Base-by-base conservation (phyloP, 345 rosid genomes). In the Corymbia maculata region DNA sequence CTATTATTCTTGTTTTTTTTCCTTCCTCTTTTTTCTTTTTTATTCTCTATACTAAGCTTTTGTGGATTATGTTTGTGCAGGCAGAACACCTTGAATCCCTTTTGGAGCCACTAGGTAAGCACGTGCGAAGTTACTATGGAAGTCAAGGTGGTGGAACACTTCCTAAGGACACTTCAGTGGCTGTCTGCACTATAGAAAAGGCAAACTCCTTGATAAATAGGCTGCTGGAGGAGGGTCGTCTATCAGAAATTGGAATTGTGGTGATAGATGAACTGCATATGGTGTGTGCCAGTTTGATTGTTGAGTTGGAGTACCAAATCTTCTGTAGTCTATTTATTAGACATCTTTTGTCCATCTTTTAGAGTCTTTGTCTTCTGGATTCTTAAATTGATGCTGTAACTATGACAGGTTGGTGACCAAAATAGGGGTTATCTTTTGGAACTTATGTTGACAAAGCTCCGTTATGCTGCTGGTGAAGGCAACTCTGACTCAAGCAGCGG, bases 121-220 rank as follows among this genome's bases (percentile, higher is more conserved):
- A 95, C 88, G 99, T 97, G 47, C 94, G 97, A 84, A 95, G 99
- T 93, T 97, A 95, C 91, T 97, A 96, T 86, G 99, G 99, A 89
- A 96, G 91, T 90, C 99, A 96, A 91, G 99, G 99, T 89, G 99
- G 99, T 86, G 99, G 97, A 92, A 93, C 97, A 88, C 99, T 97
- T 92, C 98, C 99, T 85, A 96, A 96, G 92, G 99, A 94, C 93
- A 97, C 99, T 86, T 91, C 99, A 90, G 98, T 97, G 88, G 99
- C 99, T 90, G 99, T 97, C 51, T 97, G 99, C 94, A 97, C 99
- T 47, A 97, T 97, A 94, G 99, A 97, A 93, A 97, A 97, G 95
- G 99, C 99, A 88, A 97, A 97, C 94, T 93, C 94, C 89, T 91
- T 97, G 86, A 89, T 97, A 91, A 97, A 97, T 90, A 94, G 95